A percentile compares a stretch with the other conserved stretches of the same genome.
Evolutionary conservation across 306 rosid genomes (phyloP).

Genomic region (Mimosa pudica): DNA sequence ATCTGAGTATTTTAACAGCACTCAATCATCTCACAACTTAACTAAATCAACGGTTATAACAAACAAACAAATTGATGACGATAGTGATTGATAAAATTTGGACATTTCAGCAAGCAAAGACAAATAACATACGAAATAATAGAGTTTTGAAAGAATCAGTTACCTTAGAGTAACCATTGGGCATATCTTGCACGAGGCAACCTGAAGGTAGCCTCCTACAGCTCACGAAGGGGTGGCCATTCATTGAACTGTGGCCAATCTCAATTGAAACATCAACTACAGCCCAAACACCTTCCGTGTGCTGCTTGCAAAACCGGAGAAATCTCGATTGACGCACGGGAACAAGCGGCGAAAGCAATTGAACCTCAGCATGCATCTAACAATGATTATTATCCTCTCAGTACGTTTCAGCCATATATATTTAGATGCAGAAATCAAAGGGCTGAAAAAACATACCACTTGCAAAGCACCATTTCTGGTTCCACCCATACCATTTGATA

Average conservation of each 20-base stretch:
- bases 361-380: slow-evolving; percentile 86
- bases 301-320: slow-evolving; percentile 86
- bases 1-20: slow-evolving; percentile 22
- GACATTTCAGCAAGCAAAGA: slow-evolving; percentile 10
- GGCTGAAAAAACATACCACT: slow-evolving; percentile 53
- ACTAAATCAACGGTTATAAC: slow-evolving; percentile 26
- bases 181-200: slow-evolving; percentile 74
- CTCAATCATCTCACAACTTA: slow-evolving; percentile 9
- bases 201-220: slow-evolving; percentile 92
- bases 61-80: slow-evolving; percentile 29
- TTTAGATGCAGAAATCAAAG: neutral
- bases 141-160: neutral
- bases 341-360: slow-evolving; percentile 79
- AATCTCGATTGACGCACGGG: slow-evolving; percentile 68
- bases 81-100: slow-evolving; percentile 2
- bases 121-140: neutral
- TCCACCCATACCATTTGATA: slow-evolving; percentile 61
- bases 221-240: slow-evolving; percentile 34
- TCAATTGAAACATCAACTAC: slow-evolving; percentile 80
- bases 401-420: neutral
- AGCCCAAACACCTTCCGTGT: slow-evolving; percentile 65
- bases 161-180: slow-evolving; percentile 80
- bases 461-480: slow-evolving; percentile 66
- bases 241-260: slow-evolving; percentile 41
- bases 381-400: slow-evolving; percentile 17